phyloP scores from a whole-genome alignment of 2,329 filamentous ascomycete species.

The Penicillium rolfsii region DNA sequence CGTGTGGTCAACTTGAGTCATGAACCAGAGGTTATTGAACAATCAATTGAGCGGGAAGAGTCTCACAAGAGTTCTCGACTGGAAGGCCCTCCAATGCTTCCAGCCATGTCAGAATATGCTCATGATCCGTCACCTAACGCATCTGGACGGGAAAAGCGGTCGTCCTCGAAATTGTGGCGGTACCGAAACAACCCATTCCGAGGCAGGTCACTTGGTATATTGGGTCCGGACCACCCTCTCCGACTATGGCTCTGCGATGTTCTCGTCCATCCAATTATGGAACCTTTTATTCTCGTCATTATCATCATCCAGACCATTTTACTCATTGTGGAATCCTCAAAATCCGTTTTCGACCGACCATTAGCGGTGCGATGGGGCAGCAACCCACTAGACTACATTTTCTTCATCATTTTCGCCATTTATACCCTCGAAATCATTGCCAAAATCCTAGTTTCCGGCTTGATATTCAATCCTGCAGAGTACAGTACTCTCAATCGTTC shows the following conservation, averaged over 20 bases:
- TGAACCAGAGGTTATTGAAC: slow-evolving; percentile 80
- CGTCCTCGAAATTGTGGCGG: slow-evolving; percentile 49
- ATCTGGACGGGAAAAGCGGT: slow-evolving; percentile 40
- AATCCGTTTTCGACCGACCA: slow-evolving; percentile 66
- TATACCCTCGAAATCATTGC: slow-evolving; percentile 86
- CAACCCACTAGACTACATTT: slow-evolving; percentile 71
- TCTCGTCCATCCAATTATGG: slow-evolving; percentile 81
- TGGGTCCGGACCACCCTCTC: slow-evolving; percentile 75
- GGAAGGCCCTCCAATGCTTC: slow-evolving; percentile 56
- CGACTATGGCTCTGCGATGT: slow-evolving; percentile 77
- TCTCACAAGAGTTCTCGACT: slow-evolving; percentile 56
- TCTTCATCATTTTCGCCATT: slow-evolving; percentile 81
- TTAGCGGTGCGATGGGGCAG: slow-evolving; percentile 68
- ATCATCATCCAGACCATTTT: slow-evolving; percentile 88
- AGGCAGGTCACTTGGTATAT: slow-evolving; percentile 83
- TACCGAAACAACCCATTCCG: slow-evolving; percentile 72
- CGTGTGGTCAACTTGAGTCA: slow-evolving; percentile 97
- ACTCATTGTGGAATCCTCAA: slow-evolving; percentile 80
- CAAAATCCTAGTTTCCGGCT: slow-evolving; percentile 88
- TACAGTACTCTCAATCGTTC: slow-evolving; percentile 88
- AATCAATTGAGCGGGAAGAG: slow-evolving; percentile 64
- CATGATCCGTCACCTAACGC: slow-evolving; percentile 47
- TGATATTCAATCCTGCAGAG: slow-evolving; percentile 85
- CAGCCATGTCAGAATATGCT: slow-evolving; percentile 51
- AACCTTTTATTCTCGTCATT: slow-evolving; percentile 81